These are phyloP conservation scores for Chlamydomonas sp. DNA, from an alignment of 139 green algal genomes.

Conservation along the genomic window DNA sequence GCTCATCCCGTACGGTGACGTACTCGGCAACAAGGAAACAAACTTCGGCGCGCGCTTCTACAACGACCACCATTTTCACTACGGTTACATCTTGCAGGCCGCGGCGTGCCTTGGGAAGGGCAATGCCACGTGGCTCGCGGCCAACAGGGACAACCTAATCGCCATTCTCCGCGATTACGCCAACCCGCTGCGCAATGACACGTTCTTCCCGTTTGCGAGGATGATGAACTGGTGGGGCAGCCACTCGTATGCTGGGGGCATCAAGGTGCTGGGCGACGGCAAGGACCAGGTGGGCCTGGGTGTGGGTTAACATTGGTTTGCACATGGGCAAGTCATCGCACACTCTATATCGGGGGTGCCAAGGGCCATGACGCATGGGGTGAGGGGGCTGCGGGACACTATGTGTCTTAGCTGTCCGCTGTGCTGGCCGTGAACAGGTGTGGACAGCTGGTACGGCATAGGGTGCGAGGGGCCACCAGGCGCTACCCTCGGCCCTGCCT, in stretches of 20 bases:
- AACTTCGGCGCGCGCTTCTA: constrained; percentile 54
- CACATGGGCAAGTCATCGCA: no score
- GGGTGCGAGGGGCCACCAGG: no score
- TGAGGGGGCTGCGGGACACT: no score
- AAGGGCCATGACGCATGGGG: no score
- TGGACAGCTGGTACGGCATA: no score
- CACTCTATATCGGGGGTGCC: no score
- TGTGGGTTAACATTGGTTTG: no score
- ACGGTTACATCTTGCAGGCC: constrained; percentile 60
- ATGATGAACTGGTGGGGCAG: constrained; percentile 51
- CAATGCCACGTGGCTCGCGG: constrained; percentile 40
- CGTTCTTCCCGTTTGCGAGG: constrained; percentile 51
- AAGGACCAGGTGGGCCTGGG: constrained; percentile 49
- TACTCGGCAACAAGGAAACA: no score
- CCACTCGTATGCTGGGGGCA: constrained; percentile 57
- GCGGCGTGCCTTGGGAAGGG: constrained; percentile 40
- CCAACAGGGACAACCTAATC: neutral
- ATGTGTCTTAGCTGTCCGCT: no score
- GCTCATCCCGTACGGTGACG: neutral
- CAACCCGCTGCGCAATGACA: constrained; percentile 38
- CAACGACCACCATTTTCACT: constrained; percentile 60
- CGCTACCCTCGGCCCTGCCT: no score
- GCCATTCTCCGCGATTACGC: constrained; percentile 47
- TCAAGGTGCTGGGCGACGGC: constrained; percentile 44
- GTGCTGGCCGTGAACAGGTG: no score